Conservation (phyloP, 805 yeast genomes). For the Teunomyces kruisii region DNA sequence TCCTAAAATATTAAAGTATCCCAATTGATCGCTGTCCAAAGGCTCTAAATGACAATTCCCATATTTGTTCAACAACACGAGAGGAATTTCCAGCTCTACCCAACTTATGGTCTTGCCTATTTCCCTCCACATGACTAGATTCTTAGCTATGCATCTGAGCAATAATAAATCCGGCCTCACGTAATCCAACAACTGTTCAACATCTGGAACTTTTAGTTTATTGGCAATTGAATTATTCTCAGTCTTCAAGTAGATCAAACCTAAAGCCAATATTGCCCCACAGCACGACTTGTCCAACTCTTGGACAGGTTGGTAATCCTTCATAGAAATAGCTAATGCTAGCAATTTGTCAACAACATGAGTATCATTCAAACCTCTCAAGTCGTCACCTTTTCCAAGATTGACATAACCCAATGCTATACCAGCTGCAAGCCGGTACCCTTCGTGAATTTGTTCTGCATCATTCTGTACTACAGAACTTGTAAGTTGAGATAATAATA, state of each 20-base stretch:
- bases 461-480: constrained; percentile 56
- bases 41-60: constrained; percentile 19
- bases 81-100: constrained; percentile 61
- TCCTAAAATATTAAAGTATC: constrained; percentile 62
- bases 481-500: constrained; percentile 67
- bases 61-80: constrained; percentile 33
- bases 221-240: constrained; percentile 58
- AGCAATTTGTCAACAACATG: constrained; percentile 61
- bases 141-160: constrained; percentile 60
- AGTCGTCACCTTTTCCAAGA: constrained; percentile 68
- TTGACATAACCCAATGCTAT: constrained; percentile 83
- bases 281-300: constrained; percentile 62
- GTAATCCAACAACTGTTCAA: constrained; percentile 61
- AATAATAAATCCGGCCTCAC: constrained; percentile 76
- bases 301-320: constrained; percentile 60
- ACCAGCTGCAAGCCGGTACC: constrained; percentile 86
- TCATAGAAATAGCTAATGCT: constrained; percentile 55
- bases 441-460: constrained; percentile 62
- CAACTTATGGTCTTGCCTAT: constrained; percentile 52
- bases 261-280: constrained; percentile 77
- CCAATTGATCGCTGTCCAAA: constrained; percentile 61
- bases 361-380: constrained; percentile 60
- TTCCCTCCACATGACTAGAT: constrained; percentile 70
- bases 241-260: constrained; percentile 71
- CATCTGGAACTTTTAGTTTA: constrained; percentile 60